Conservation (phyloP, 192 early-diverging fungal species). For the Allomyces javanicus region DNA sequence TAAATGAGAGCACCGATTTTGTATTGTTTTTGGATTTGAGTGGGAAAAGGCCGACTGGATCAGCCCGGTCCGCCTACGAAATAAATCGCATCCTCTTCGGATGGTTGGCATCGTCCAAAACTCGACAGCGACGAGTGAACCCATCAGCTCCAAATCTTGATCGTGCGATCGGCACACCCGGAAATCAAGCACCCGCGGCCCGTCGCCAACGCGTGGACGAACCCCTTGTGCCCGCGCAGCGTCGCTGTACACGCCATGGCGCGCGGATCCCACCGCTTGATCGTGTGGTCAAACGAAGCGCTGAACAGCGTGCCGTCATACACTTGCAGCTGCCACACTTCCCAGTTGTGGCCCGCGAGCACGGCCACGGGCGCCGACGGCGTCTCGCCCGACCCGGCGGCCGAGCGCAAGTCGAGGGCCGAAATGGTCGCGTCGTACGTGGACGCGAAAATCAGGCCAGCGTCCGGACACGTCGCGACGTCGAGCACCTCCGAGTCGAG, state of each 20-base stretch:
- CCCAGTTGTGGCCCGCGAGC: constrained; percentile 37
- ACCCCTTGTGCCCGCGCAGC: constrained; percentile 24
- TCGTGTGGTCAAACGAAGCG: constrained; percentile 27
- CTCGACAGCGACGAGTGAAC: no score
- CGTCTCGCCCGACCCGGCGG: constrained; percentile 6
- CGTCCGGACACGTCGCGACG: constrained; percentile 12
- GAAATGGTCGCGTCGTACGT: constrained; percentile 36
- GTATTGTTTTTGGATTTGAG: no score
- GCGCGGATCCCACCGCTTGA: constrained; percentile 24
- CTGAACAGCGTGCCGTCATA: constrained; percentile 21
- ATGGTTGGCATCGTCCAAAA: no score
- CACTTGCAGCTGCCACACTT: constrained; percentile 37
- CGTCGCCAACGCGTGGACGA: constrained; percentile 27
- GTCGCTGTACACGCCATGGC: constrained; percentile 19
- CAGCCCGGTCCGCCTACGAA: no score
- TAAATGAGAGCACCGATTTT: not conserved
- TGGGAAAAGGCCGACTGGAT: no score
- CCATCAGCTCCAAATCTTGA: constrained; percentile 13
- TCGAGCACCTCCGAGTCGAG: constrained; percentile 27
- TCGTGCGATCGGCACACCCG: constrained; percentile 27
- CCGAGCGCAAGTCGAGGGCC: constrained; percentile 10
- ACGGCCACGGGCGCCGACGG: constrained; percentile 14
- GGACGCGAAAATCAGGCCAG: constrained; percentile 27
- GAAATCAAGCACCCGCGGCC: constrained; percentile 20
- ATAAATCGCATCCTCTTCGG: no score